Evolutionary conservation across 805 yeast genomes (phyloP), one percentile per base, ranked within the genome.

Genomic region (Zygotorulaspora chibaensis): DNA sequence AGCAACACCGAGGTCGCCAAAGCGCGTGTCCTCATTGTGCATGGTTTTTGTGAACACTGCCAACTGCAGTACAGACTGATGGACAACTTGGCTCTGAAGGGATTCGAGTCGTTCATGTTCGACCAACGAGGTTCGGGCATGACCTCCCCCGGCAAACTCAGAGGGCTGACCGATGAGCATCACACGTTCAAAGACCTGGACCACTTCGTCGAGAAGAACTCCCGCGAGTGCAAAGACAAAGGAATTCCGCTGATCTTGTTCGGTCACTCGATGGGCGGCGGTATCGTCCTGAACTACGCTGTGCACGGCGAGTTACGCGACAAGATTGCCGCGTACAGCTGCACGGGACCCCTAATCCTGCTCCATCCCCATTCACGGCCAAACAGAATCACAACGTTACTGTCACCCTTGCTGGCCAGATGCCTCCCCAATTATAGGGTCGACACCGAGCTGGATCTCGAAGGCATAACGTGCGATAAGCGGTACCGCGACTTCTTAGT

Each of bases 191-290:
- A 73, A 20, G 90, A 82, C 58, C 67, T 85, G 54, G 80, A 83
- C 45, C 75, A 69, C 55, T 75, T 85, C 61, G 42, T 61, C 23
- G 50, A 45, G 31, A 52, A 26, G 55, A 61, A 49, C 52, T 33
- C 55, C 17, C 40, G 50, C 23, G 59, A 60, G 27, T 53, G 58
- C 16, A 37, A 58, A 25, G 54, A 47, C 8, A 47, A 48, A 13
- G 44, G 53, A 1, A 62, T 61, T 5, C 60, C 59, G 30, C 54
- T 84, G 27, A 74, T 69, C 54, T 57, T 86, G 38, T 68, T 76
- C 57, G 89, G 91, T 1, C 87, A 81, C 53, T 84, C 89, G 8
- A 84, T 86, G 90, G 95, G 95, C 41, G 91, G 91, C 16, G 90
- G 84, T 0, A 79, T 85, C 41, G 69, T 68, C 0, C 66, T 85